Evolutionary conservation across 176 grass and related monocot species (phyloP).

Genomic region (Aechmea fasciata): DNA sequence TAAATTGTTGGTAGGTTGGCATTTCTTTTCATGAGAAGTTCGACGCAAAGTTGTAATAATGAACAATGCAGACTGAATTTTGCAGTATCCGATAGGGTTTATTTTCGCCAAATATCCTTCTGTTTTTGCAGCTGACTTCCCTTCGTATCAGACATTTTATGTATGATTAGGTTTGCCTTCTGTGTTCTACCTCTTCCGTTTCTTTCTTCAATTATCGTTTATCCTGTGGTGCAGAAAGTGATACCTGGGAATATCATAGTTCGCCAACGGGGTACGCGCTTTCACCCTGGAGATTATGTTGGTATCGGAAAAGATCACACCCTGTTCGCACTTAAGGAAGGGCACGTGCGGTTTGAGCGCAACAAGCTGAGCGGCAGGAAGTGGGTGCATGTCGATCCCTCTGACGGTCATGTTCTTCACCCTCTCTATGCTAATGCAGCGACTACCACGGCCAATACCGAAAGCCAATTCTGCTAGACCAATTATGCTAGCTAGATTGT

Average conservation of each 20-base stretch:
- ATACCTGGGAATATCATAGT: constrained; percentile 74
- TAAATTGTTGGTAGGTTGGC: too few relatives aligned
- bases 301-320: constrained; percentile 86
- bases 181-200: too few relatives aligned
- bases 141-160: too few relatives aligned
- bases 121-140: too few relatives aligned
- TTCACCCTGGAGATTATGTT: constrained; percentile 77
- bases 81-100: too few relatives aligned
- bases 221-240: constrained; percentile 29
- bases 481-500: constrained; percentile 9
- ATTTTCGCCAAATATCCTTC: too few relatives aligned
- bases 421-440: constrained; percentile 37
- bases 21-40: too few relatives aligned
- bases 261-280: constrained; percentile 63
- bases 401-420: constrained; percentile 52
- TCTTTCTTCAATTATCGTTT: not conserved
- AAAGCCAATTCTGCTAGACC: constrained; percentile 10
- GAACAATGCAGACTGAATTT: too few relatives aligned
- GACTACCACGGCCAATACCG: constrained; percentile 14
- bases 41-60: too few relatives aligned
- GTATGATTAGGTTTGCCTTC: too few relatives aligned
- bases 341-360: constrained; percentile 63
- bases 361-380: constrained; percentile 77
- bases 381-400: constrained; percentile 73
- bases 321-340: constrained; percentile 67